phyloP scores from a whole-genome alignment of 2,329 filamentous ascomycete genomes.

The Fusarium transvaalense region DNA sequence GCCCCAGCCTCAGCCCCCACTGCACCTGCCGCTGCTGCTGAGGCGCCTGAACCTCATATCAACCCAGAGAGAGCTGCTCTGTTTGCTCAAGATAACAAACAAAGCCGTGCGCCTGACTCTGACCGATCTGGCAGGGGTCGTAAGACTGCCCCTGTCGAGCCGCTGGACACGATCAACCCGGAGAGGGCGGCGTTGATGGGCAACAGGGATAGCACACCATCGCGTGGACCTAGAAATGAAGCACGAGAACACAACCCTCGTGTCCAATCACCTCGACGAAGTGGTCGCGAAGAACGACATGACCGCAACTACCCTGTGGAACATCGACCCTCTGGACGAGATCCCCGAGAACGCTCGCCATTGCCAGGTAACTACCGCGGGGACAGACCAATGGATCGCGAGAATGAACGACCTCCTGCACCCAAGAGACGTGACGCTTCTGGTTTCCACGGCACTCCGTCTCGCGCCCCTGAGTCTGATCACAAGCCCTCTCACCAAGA shows the following conservation, averaged over 20 bases:
- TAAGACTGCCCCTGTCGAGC: conserved; percentile 46
- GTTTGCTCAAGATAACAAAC: conserved; percentile 56
- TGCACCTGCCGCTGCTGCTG: conserved; percentile 39
- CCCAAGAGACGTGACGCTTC: conserved; percentile 58
- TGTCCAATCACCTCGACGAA: conserved; percentile 64
- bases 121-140: conserved; percentile 50
- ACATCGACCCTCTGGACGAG: conserved; percentile 49
- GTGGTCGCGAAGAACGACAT: conserved; percentile 61
- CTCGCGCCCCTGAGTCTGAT: conserved; percentile 61
- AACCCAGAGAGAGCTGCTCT: conserved; percentile 68
- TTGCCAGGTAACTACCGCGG: conserved; percentile 48
- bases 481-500: conserved; percentile 68
- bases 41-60: conserved; percentile 61
- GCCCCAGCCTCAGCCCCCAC: conserved; percentile 48
- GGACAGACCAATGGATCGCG: conserved; percentile 58
- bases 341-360: conserved; percentile 53
- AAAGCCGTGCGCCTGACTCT: conserved; percentile 47
- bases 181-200: conserved; percentile 61
- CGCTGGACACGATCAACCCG: conserved; percentile 60
- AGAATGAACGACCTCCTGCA: conserved; percentile 47
- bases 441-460: conserved; percentile 54
- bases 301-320: conserved; percentile 57
- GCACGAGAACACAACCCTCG: conserved; percentile 57
- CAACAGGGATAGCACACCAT: conserved; percentile 54
- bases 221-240: conserved; percentile 59